phyloP scores from a whole-genome alignment of 352 stramenopile species.

The Globisporangium nagaii region DNA sequence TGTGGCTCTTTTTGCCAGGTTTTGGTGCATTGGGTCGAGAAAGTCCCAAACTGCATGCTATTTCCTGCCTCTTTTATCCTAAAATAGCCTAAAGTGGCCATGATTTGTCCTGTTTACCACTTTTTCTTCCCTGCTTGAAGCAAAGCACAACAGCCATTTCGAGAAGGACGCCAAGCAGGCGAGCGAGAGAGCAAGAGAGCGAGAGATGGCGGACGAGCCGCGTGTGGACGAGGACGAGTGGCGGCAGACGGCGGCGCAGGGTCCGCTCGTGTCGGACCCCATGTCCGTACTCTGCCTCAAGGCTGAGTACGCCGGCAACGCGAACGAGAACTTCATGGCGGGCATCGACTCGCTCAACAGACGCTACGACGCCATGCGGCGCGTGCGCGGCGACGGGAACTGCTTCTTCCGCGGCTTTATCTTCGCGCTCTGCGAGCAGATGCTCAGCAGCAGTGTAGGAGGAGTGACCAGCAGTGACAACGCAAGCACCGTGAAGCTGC shows the following conservation, averaged over 20 bases:
- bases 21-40: too few species aligned
- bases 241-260: constrained; percentile 2
- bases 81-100: too few species aligned
- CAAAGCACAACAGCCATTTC: background rate
- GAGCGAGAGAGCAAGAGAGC: too few species aligned
- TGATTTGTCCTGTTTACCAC: too few species aligned
- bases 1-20: too few species aligned
- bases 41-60: too few species aligned
- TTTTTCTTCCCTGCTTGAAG: constrained; percentile 8
- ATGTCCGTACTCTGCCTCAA: constrained; percentile 53
- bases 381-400: constrained; percentile 87
- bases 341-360: constrained; percentile 59
- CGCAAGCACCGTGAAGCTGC: constrained; percentile 20
- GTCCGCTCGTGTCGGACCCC: constrained; percentile 48
- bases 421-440: constrained; percentile 81
- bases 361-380: constrained; percentile 70
- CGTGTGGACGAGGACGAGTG: constrained; percentile 1
- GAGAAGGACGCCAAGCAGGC: too few species aligned
- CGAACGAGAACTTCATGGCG: constrained; percentile 64
- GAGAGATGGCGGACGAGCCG: constrained; percentile 2
- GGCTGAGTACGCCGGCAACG: constrained; percentile 69
- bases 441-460: constrained; percentile 23
- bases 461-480: background rate
- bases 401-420: constrained; percentile 91
- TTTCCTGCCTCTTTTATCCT: too few species aligned